Evolutionary conservation across 148 eudicot genomes (phyloP).

Genomic region (Linanthus parryae): DNA sequence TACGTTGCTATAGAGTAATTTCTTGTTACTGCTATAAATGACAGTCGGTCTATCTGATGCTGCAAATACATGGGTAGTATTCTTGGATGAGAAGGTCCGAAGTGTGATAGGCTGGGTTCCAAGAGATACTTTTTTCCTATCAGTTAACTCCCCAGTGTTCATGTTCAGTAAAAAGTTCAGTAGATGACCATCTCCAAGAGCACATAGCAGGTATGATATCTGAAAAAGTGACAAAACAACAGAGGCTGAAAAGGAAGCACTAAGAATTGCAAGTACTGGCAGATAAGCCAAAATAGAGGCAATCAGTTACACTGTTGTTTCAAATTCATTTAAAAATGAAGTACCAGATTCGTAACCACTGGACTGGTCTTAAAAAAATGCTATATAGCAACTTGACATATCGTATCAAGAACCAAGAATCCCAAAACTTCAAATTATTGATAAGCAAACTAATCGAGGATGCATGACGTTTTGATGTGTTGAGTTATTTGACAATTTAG

Average conservation of each 20-base stretch:
- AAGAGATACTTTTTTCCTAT: constrained; percentile 89
- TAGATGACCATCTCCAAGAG: constrained; percentile 97
- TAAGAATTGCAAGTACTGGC: background rate
- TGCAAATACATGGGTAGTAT: constrained; percentile 94
- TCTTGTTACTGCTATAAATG: constrained; percentile 97
- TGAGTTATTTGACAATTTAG: too few species aligned
- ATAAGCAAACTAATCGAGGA: too few species aligned
- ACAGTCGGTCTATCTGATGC: constrained; percentile 99
- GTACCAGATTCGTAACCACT: too few species aligned
- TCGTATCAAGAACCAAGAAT: too few species aligned
- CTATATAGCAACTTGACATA: too few species aligned
- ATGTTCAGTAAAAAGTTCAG: constrained; percentile 77
- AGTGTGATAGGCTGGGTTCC: constrained; percentile 95
- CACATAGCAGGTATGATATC: constrained; percentile 89
- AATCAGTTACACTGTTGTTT: too few species aligned
- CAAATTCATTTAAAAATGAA: too few species aligned
- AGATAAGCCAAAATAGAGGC: too few species aligned
- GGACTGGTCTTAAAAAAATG: too few species aligned
- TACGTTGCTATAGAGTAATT: constrained; percentile 90
- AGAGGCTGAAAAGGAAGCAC: background rate
- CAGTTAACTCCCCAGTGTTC: constrained; percentile 67
- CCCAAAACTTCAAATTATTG: too few species aligned
- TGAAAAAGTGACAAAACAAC: constrained; percentile 25
- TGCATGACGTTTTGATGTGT: too few species aligned
- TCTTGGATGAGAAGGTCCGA: constrained; percentile 88